These are phyloP conservation scores for Alternaria postmessia DNA, from an alignment of 2,329 filamentous ascomycete species.

Conservation along the genomic window DNA sequence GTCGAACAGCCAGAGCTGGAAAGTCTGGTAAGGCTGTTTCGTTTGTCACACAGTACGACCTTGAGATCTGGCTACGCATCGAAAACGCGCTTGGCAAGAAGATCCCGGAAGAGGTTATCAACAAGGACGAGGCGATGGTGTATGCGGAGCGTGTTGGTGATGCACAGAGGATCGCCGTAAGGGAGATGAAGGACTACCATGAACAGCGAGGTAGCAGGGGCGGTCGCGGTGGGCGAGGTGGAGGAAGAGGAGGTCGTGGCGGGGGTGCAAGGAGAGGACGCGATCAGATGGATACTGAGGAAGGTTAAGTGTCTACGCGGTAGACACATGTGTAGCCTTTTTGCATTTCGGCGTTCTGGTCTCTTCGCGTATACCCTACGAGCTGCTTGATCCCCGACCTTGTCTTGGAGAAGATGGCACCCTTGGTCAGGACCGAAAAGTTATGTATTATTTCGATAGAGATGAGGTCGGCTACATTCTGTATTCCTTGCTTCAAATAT, in stretches of 20 bases:
- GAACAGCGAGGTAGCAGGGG: slow-evolving; percentile 70
- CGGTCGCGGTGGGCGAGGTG: slow-evolving; percentile 53
- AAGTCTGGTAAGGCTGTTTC: slow-evolving; percentile 83
- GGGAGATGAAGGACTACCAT: slow-evolving; percentile 81
- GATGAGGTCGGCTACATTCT: not conserved
- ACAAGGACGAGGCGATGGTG: slow-evolving; percentile 86
- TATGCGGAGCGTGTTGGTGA: slow-evolving; percentile 81
- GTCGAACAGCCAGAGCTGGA: slow-evolving; percentile 85
- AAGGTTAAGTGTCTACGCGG: slow-evolving; percentile 59
- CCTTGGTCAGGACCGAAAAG: slow-evolving; percentile 9
- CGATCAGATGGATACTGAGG: slow-evolving; percentile 78
- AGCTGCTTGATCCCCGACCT: slow-evolving; percentile 13
- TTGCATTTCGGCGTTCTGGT: not conserved
- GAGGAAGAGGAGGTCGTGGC: slow-evolving; percentile 20
- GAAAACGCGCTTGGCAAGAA: slow-evolving; percentile 83
- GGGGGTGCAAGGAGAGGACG: slow-evolving; percentile 57
- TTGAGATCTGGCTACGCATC: slow-evolving; percentile 81
- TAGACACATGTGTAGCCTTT: not conserved
- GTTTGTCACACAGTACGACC: slow-evolving; percentile 86
- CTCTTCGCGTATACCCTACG: slow-evolving; percentile 13
- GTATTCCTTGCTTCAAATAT: not conserved
- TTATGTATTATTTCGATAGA: not conserved
- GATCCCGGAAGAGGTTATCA: slow-evolving; percentile 71
- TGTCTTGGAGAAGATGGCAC: slow-evolving; percentile 12
- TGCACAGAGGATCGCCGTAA: slow-evolving; percentile 80